Evolutionary conservation across 352 stramenopile species (phyloP).

Genomic region (Globisporangium yorkense): DNA sequence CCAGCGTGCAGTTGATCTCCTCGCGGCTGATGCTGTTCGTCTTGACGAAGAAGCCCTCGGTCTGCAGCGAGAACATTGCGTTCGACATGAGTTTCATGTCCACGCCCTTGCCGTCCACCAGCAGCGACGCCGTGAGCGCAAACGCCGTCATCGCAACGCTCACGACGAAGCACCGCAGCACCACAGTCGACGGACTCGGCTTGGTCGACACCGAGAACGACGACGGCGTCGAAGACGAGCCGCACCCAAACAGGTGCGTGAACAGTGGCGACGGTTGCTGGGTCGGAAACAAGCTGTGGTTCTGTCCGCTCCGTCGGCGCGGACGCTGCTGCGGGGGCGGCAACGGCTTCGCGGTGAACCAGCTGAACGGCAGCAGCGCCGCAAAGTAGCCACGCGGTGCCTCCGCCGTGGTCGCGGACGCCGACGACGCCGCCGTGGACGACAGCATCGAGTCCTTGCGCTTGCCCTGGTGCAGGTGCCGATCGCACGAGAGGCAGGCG

Average conservation of each 20-base stretch:
- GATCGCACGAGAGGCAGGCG: conserved; percentile 25
- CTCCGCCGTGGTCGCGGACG: conserved; percentile 2
- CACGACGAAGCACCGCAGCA: conserved; percentile 22
- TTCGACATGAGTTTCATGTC: conserved; percentile 77
- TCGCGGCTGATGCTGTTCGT: conserved; percentile 29
- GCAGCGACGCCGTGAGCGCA: conserved; percentile 40
- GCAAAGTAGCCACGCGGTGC: conserved; percentile 17
- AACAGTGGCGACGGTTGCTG: conserved; percentile 4
- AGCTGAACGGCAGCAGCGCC: conserved; percentile 42
- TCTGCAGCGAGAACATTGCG: conserved; percentile 52
- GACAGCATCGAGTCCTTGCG: conserved; percentile 52
- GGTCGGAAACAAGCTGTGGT: conserved; percentile 10
- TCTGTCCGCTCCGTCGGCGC: conserved; percentile 13
- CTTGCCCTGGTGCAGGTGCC: conserved; percentile 18
- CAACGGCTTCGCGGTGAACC: conserved; percentile 14
- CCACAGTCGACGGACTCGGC: conserved; percentile 11
- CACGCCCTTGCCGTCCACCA: conserved; percentile 37
- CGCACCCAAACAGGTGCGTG: conserved; percentile 10
- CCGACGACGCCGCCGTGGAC: conserved; percentile 10
- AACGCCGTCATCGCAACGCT: conserved; percentile 18
- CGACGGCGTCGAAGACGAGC: conserved; percentile 4
- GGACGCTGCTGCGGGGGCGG: not conserved
- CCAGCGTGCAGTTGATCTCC: conserved; percentile 61
- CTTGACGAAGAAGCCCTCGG: conserved; percentile 46
- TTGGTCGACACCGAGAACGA: conserved; percentile 18